Evolutionary conservation across 2,329 filamentous ascomycete species (phyloP).

Genomic region (Capronia coronata): DNA sequence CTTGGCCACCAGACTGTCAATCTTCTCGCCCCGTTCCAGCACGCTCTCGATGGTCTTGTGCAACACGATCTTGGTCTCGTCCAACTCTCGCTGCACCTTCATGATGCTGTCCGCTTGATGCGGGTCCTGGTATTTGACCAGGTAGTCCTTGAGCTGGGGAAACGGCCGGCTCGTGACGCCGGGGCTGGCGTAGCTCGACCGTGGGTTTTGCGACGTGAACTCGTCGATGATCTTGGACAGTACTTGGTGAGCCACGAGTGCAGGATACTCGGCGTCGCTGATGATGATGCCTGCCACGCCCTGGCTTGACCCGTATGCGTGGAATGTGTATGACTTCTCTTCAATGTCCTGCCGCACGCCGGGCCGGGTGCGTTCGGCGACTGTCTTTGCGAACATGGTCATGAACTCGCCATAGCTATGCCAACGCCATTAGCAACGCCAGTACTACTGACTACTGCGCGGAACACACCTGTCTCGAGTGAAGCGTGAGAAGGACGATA

Average conservation of each 20-base stretch:
- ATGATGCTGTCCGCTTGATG: conserved; percentile 79
- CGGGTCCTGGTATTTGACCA: conserved; percentile 36
- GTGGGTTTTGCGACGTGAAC: conserved; percentile 70
- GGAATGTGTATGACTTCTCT: conserved; percentile 72
- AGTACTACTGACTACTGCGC: not conserved
- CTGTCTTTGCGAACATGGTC: conserved; percentile 76
- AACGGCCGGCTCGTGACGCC: conserved; percentile 52
- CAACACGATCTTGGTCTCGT: conserved; percentile 94
- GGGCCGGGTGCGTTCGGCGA: conserved; percentile 76
- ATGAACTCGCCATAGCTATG: conserved; percentile 61
- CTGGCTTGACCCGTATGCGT: conserved; percentile 68
- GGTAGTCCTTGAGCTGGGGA: conserved; percentile 73
- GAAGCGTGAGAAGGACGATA: conserved; percentile 73
- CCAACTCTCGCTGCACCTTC: conserved; percentile 93
- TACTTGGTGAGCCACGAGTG: conserved; percentile 75
- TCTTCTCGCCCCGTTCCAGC: conserved; percentile 82
- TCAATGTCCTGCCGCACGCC: conserved; percentile 80
- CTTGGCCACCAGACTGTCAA: conserved; percentile 88
- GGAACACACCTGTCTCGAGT: conserved; percentile 59
- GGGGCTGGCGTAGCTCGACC: conserved; percentile 56
- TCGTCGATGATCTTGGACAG: conserved; percentile 83
- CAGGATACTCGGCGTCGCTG: conserved; percentile 67
- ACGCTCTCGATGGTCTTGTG: conserved; percentile 86
- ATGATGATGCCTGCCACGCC: conserved; percentile 72
- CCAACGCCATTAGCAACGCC: not conserved